Evolutionary conservation across 208 protist genomes (phyloP).

Genomic region (Kentomonas sorsogonicus): DNA sequence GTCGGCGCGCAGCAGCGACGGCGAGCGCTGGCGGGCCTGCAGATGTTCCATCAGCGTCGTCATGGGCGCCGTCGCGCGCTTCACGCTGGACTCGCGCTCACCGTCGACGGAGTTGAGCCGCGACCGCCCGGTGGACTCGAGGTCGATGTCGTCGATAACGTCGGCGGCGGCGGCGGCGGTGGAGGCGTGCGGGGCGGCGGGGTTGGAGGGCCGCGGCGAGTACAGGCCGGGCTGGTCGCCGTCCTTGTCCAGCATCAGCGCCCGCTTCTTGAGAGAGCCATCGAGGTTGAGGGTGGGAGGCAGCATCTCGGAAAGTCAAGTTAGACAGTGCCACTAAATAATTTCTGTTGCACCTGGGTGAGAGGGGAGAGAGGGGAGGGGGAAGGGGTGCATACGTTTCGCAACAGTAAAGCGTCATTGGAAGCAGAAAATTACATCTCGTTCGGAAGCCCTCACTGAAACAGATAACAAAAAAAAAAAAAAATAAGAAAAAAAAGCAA

Average conservation of each 20-base stretch:
- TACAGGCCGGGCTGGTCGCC: conserved; percentile 37
- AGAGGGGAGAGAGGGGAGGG: too few relatives aligned
- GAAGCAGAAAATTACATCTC: too few relatives aligned
- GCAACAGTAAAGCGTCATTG: too few relatives aligned
- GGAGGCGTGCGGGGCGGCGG: neutral
- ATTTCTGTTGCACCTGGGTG: too few relatives aligned
- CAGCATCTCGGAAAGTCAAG: conserved; percentile 16
- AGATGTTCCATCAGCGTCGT: conserved; percentile 62
- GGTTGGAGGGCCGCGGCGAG: conserved; percentile 30
- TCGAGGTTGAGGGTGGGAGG: conserved; percentile 50
- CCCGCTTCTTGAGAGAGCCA: conserved; percentile 35
- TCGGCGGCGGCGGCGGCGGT: too few relatives aligned
- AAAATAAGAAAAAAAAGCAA: conserved; percentile 1
- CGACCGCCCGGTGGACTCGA: conserved; percentile 1
- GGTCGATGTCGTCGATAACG: too few relatives aligned
- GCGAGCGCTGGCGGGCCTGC: conserved; percentile 28
- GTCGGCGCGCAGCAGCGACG: conserved; percentile 10
- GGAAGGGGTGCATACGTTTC: too few relatives aligned
- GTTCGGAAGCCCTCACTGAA: too few relatives aligned
- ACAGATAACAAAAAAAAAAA: conserved; percentile 3
- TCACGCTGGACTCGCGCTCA: conserved; percentile 2
- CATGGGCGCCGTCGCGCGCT: conserved; percentile 27
- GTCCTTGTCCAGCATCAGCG: conserved; percentile 36
- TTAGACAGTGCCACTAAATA: conserved; percentile 3
- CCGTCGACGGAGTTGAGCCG: neutral